Conservation (phyloP, 2,329 filamentous ascomycete species). For the Hypoxylon sp. region DNA sequence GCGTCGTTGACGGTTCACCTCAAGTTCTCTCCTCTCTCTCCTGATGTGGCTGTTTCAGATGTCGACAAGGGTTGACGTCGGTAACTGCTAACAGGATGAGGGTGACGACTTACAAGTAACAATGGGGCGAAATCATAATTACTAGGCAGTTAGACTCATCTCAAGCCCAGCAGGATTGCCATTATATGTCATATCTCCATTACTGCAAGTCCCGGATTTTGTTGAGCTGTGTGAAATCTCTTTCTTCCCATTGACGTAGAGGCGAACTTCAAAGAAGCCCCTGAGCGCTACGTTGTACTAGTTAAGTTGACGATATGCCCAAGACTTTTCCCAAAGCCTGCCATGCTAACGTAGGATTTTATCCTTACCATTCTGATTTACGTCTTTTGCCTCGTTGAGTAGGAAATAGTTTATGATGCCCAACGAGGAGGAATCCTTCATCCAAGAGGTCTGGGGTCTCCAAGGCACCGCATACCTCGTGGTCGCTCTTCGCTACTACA, state of each 20-base stretch:
- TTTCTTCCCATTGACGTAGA: neutral
- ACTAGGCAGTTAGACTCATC: neutral
- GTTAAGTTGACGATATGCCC: conserved; percentile 15
- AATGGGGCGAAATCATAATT: neutral
- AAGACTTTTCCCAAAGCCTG: neutral
- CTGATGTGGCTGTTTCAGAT: conserved; percentile 16
- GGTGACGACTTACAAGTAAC: conserved; percentile 3
- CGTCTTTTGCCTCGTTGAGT: neutral
- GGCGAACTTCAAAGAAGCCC: neutral
- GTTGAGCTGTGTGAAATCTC: neutral
- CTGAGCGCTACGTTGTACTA: conserved; percentile 1
- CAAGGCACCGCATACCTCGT: conserved; percentile 47
- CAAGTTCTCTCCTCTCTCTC: neutral
- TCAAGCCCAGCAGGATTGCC: neutral
- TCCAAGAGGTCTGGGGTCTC: conserved; percentile 49
- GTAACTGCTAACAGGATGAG: conserved; percentile 11
- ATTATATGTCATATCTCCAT: conserved; percentile 12
- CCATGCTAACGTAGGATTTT: neutral
- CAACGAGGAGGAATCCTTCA: conserved; percentile 37
- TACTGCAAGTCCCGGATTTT: conserved; percentile 1
- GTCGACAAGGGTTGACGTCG: conserved; percentile 5
- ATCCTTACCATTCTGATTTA: neutral
- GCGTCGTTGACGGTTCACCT: neutral
- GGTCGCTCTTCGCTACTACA: conserved; percentile 47
- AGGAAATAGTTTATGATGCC: conserved; percentile 22